These are phyloP conservation scores for Phytophthora pluvialis DNA, from an alignment of 352 stramenopile species.

Conservation along the genomic window DNA sequence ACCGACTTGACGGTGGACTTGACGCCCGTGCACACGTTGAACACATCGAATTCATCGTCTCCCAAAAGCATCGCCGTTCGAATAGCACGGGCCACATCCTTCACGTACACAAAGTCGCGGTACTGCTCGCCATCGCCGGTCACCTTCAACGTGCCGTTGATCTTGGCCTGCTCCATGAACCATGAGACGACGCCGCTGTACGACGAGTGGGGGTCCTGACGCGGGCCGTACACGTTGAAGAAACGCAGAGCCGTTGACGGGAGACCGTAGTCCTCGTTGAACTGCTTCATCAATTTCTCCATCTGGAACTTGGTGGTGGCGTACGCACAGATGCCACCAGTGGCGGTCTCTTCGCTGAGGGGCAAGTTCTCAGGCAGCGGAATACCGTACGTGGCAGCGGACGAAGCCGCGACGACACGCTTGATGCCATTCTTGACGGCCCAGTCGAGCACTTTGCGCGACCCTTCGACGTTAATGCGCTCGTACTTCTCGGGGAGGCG, in stretches of 20 bases:
- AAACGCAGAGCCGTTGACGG: constrained; percentile 82
- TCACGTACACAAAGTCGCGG: constrained; percentile 88
- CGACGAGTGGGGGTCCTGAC: constrained; percentile 82
- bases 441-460: constrained; percentile 84
- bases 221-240: constrained; percentile 87
- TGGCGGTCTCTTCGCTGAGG: constrained; percentile 74
- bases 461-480: constrained; percentile 85
- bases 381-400: constrained; percentile 77
- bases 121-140: constrained; percentile 81
- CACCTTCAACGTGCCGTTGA: constrained; percentile 83
- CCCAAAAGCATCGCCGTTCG: constrained; percentile 76
- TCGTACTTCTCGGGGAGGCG: constrained; percentile 88
- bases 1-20: constrained; percentile 76
- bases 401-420: constrained; percentile 81
- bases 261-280: constrained; percentile 71
- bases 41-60: constrained; percentile 79
- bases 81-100: constrained; percentile 84
- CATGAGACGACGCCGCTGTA: constrained; percentile 87
- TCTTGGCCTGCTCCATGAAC: constrained; percentile 90
- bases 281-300: constrained; percentile 81
- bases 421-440: constrained; percentile 76
- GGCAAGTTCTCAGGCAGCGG: constrained; percentile 71
- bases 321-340: constrained; percentile 82
- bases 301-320: constrained; percentile 88
- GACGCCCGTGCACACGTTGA: constrained; percentile 85